phyloP scores from a whole-genome alignment of 2,329 filamentous ascomycete species.

The Aspergillus fumigatus region DNA sequence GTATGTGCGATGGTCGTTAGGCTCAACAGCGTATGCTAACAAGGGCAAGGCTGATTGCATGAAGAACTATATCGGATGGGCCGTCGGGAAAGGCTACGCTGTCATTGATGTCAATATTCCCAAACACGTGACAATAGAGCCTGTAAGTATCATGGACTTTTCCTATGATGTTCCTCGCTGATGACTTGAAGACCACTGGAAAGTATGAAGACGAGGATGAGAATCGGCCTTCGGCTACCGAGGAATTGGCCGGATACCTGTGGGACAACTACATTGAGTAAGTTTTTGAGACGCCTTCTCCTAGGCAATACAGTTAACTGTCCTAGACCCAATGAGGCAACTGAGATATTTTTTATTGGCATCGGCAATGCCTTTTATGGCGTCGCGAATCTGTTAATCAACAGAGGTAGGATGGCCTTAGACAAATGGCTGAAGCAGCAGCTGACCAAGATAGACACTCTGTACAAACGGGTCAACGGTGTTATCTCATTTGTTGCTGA shows the following conservation, averaged over 20 bases:
- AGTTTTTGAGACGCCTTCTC: conserved; percentile 14
- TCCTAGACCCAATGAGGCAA: conserved; percentile 56
- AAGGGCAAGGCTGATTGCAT: conserved; percentile 68
- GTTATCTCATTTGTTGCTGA: conserved; percentile 78
- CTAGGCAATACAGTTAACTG: background rate
- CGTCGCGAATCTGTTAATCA: conserved; percentile 73
- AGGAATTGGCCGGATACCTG: conserved; percentile 75
- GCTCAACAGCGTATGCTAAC: conserved; percentile 22
- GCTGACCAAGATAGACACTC: conserved; percentile 42
- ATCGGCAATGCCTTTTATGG: conserved; percentile 85
- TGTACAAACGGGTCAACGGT: conserved; percentile 63
- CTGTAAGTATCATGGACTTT: conserved; percentile 42
- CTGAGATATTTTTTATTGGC: conserved; percentile 79
- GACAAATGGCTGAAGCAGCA: background rate
- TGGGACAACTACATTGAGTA: conserved; percentile 96
- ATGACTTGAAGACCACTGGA: conserved; percentile 26
- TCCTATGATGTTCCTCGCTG: conserved; percentile 10
- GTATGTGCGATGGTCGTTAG: conserved; percentile 51
- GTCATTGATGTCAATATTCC: conserved; percentile 92
- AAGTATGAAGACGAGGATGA: conserved; percentile 45
- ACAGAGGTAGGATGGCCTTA: conserved; percentile 55
- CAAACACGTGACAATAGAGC: conserved; percentile 63
- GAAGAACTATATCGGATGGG: conserved; percentile 80
- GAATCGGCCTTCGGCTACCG: conserved; percentile 53
- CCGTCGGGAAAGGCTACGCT: conserved; percentile 67